These are phyloP conservation scores for Penicillium soppii DNA, from an alignment of 495 filamentous ascomycete species.

Conservation along the genomic window DNA sequence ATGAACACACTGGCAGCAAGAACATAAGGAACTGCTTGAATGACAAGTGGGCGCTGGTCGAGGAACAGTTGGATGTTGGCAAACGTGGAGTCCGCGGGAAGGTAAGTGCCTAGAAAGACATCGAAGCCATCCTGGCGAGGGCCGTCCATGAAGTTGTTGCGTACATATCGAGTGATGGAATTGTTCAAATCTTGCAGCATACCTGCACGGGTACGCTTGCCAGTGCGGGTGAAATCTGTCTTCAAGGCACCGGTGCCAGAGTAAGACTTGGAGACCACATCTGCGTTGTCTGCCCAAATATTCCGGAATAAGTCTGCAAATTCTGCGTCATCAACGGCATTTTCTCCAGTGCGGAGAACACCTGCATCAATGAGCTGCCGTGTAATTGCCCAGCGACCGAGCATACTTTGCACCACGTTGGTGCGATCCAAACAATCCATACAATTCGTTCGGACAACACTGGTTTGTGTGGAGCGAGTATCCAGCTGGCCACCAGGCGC, in stretches of 20 bases:
- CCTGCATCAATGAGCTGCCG: slow-evolving; percentile 82
- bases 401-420: slow-evolving; percentile 95
- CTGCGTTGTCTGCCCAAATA: slow-evolving; percentile 97
- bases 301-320: slow-evolving; percentile 93
- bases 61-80: slow-evolving; percentile 69
- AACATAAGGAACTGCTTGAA: slow-evolving; percentile 89
- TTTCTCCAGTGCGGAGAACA: slow-evolving; percentile 67
- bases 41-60: slow-evolving; percentile 81
- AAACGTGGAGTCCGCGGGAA: slow-evolving; percentile 63
- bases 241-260: slow-evolving; percentile 95
- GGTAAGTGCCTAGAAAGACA: slow-evolving; percentile 83
- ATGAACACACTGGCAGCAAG: slow-evolving; percentile 86
- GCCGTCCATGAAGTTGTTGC: slow-evolving; percentile 91
- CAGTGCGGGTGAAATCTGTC: slow-evolving; percentile 90
- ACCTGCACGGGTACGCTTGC: slow-evolving; percentile 79
- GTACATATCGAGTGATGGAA: slow-evolving; percentile 77
- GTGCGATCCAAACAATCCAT: slow-evolving; percentile 99
- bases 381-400: slow-evolving; percentile 83
- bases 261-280: slow-evolving; percentile 88
- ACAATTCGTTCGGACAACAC: slow-evolving; percentile 93
- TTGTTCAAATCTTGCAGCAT: slow-evolving; percentile 79
- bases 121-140: slow-evolving; percentile 94
- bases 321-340: slow-evolving; percentile 63
- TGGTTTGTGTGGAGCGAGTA: slow-evolving; percentile 73
- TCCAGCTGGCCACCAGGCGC: slow-evolving; percentile 68